Evolutionary conservation across 139 green algal species (phyloP).

Genomic region (Tetraselmis striata): DNA sequence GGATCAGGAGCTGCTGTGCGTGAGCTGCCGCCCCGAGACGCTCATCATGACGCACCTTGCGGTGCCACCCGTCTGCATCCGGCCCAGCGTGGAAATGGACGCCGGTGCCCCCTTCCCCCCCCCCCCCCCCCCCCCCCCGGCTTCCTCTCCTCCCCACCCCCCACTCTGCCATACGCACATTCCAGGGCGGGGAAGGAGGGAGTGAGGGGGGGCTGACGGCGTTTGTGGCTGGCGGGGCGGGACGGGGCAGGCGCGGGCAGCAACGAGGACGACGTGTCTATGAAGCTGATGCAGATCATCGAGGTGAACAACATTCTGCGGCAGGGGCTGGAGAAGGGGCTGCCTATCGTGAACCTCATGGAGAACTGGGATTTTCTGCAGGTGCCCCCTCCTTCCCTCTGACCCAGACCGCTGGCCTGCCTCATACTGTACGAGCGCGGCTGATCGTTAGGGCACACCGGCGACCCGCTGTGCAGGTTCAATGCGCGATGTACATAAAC

Average conservation of each 20-base stretch:
- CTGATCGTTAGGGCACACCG: no score
- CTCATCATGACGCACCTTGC: slow-evolving; percentile 79
- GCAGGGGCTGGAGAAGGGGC: slow-evolving; percentile 69
- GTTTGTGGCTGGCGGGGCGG: no score
- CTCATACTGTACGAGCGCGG: no score
- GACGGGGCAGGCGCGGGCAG: slow-evolving; percentile 49
- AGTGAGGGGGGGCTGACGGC: no score
- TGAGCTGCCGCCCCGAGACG: slow-evolving; percentile 70
- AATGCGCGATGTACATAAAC: slow-evolving; percentile 90
- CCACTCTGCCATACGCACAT: no score
- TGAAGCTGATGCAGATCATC: slow-evolving; percentile 92
- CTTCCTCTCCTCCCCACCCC: no score
- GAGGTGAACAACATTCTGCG: slow-evolving; percentile 80
- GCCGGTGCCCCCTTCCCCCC: no score
- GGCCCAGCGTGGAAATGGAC: slow-evolving; percentile 97
- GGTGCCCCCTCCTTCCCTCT: slow-evolving; percentile 14
- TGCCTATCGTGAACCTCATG: slow-evolving; percentile 71
- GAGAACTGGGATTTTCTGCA: slow-evolving; percentile 98
- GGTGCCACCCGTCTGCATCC: slow-evolving; percentile 93
- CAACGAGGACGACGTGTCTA: slow-evolving; percentile 98
- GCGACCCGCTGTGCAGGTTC: no score
- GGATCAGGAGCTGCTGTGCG: slow-evolving; percentile 58
- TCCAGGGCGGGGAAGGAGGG: no score
- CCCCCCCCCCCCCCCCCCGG: no score
- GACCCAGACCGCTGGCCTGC: no score